Conservation (phyloP, 352 stramenopile species). For the Pythium dissimile region DNA sequence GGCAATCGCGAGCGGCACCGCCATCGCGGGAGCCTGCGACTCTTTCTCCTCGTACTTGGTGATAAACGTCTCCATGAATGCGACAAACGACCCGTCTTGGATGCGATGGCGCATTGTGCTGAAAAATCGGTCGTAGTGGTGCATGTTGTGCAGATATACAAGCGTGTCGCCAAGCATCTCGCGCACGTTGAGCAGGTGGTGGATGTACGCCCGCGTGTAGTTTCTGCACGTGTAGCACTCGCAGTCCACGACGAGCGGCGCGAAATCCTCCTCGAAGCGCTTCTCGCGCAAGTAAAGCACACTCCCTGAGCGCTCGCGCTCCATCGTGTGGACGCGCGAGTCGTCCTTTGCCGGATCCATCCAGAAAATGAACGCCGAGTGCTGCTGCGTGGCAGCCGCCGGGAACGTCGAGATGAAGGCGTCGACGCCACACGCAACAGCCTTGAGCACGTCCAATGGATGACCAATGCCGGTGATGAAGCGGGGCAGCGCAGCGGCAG, state of each 20-base stretch:
- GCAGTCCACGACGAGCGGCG: conserved; percentile 55
- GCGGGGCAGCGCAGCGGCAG: conserved; percentile 33
- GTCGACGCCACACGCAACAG: conserved; percentile 53
- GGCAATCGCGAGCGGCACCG: conserved; percentile 45
- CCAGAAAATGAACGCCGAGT: conserved; percentile 62
- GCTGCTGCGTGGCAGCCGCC: conserved; percentile 39
- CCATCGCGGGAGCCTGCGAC: conserved; percentile 40
- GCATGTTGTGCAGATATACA: conserved; percentile 86
- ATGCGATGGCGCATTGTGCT: conserved; percentile 50
- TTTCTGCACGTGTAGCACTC: conserved; percentile 72
- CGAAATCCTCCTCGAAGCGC: conserved; percentile 59
- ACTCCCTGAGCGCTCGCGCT: conserved; percentile 34
- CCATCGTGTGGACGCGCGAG: conserved; percentile 23
- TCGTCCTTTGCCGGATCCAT: conserved; percentile 34
- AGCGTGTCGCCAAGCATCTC: conserved; percentile 92
- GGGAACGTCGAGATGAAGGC: conserved; percentile 71
- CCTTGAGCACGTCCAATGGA: conserved; percentile 54
- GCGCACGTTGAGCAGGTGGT: conserved; percentile 91
- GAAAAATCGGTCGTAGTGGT: conserved; percentile 78
- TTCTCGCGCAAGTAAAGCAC: conserved; percentile 68
- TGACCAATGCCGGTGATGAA: conserved; percentile 65
- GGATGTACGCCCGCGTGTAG: conserved; percentile 87
- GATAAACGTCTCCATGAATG: conserved; percentile 40
- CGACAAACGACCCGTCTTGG: conserved; percentile 33
- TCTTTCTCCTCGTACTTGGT: conserved; percentile 41